phyloP scores from a whole-genome alignment of 2,329 filamentous ascomycete species.

The Fusarium incarnatum region DNA sequence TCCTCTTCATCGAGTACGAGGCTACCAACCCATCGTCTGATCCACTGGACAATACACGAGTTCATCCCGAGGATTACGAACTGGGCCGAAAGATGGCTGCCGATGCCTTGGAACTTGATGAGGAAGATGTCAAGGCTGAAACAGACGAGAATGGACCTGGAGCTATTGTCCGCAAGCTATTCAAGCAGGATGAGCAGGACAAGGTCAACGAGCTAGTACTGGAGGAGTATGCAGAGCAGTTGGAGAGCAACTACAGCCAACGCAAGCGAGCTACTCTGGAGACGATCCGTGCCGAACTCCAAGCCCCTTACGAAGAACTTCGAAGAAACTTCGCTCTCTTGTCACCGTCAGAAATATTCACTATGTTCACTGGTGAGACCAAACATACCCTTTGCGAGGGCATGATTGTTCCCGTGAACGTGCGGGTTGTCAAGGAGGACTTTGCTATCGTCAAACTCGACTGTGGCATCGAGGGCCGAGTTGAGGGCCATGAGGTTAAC shows the following conservation, averaged over 20 bases:
- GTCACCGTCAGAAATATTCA: conserved; percentile 84
- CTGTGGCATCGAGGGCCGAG: conserved; percentile 90
- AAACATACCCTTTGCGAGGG: conserved; percentile 83
- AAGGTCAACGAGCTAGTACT: conserved; percentile 96
- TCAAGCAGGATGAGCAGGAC: conserved; percentile 92
- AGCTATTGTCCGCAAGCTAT: conserved; percentile 93
- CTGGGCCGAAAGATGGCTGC: conserved; percentile 98
- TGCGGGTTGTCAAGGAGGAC: conserved; percentile 89
- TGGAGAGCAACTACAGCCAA: conserved; percentile 92
- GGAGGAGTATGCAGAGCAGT: conserved; percentile 95
- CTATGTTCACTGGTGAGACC: conserved; percentile 96
- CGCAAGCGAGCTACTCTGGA: conserved; percentile 95
- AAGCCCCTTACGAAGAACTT: conserved; percentile 93
- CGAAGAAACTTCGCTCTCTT: conserved; percentile 81
- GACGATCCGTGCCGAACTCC: conserved; percentile 92
- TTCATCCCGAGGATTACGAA: conserved; percentile 98
- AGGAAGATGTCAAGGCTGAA: conserved; percentile 97
- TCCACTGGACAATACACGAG: conserved; percentile 94
- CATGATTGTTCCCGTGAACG: conserved; percentile 92
- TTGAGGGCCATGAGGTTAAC: conserved; percentile 85
- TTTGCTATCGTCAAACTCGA: conserved; percentile 95
- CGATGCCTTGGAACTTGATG: conserved; percentile 94
- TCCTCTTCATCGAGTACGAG: conserved; percentile 90
- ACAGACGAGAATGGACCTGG: conserved; percentile 89
- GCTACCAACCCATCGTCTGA: conserved; percentile 84